Base-by-base conservation (phyloP, 2,329 filamentous ascomycete genomes). In the Colletotrichum lentis region DNA sequence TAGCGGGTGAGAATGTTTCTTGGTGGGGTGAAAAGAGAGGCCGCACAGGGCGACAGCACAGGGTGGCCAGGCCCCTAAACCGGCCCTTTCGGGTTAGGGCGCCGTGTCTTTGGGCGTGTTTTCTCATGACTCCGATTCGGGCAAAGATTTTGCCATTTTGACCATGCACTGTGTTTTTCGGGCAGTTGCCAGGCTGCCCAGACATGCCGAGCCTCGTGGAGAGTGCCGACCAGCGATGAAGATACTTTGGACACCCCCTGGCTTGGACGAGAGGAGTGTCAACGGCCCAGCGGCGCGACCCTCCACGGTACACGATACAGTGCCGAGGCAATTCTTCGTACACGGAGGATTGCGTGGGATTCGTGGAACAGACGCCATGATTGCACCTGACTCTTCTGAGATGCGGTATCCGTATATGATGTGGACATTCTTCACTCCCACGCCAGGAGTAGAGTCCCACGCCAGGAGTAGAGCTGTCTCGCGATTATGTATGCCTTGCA, bases 1-100 rank as follows among this genome's bases (percentile, higher is more conserved):
- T 59, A 55, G 47, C 43, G 49, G 62, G 65, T 69, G 62, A 39
- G 31, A 66, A 69, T 69, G 55, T 47, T 47, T 55, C 31, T 44
- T 66, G 56, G 62, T 56, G 66, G 66, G 50, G 66, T 68, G 27
- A n/a, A 39, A 50, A 46, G 35, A 16, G 44, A n/a, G n/a, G 5
- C 2, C 24, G n/a, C 16, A 53, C 50, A 57, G 62, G 50, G 66
- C 24, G 3, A 1, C n/a, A 2, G 35, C 44, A 69, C 62, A 69
- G 55, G 62, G 66, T 39, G 43, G 18, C 24, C 18, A 14, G 62
- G 50, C 54, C 55, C 31, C 50, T 47, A 49, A 57, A 31, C 6
- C 10, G 3, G 35, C 62, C 56, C 22, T 39, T 66, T 69, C 37
- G 22, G 66, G 66, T 56, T 69, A 66, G 55, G 37, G 14, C 49